Evolutionary conservation across 306 rosid genomes (phyloP).

Genomic region (Vigna radiata): DNA sequence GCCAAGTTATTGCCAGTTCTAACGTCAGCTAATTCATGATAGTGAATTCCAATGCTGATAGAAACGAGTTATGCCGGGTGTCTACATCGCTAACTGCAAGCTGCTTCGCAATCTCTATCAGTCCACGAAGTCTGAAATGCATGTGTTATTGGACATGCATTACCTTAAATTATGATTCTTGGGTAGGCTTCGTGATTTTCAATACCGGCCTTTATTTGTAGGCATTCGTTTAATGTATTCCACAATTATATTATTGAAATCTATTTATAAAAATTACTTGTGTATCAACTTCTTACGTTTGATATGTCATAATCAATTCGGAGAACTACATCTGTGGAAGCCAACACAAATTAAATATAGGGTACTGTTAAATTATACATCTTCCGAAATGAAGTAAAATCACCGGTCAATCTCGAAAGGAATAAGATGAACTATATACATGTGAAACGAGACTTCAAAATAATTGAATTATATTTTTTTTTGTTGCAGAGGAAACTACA

Average conservation of each 20-base stretch:
- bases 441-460: background rate
- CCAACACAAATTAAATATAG: background rate
- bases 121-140: constrained; percentile 1
- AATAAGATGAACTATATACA: background rate
- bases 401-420: constrained; percentile 10
- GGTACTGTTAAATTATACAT: background rate
- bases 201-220: constrained; percentile 38
- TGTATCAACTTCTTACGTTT: constrained; percentile 21
- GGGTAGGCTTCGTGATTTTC: constrained; percentile 30
- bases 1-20: constrained; percentile 37
- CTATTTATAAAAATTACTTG: background rate
- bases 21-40: constrained; percentile 3
- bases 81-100: constrained; percentile 5
- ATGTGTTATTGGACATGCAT: background rate
- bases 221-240: constrained; percentile 14
- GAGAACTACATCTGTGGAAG: background rate
- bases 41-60: constrained; percentile 27
- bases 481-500: background rate
- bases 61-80: background rate
- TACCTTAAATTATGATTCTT: constrained; percentile 26
- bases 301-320: constrained; percentile 2
- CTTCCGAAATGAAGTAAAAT: constrained; percentile 25
- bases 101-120: constrained; percentile 20
- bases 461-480: constrained; percentile 7
- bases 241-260: background rate